Evolutionary conservation across 2,329 filamentous ascomycete species (phyloP).

Genomic region (Alternaria gaisen): DNA sequence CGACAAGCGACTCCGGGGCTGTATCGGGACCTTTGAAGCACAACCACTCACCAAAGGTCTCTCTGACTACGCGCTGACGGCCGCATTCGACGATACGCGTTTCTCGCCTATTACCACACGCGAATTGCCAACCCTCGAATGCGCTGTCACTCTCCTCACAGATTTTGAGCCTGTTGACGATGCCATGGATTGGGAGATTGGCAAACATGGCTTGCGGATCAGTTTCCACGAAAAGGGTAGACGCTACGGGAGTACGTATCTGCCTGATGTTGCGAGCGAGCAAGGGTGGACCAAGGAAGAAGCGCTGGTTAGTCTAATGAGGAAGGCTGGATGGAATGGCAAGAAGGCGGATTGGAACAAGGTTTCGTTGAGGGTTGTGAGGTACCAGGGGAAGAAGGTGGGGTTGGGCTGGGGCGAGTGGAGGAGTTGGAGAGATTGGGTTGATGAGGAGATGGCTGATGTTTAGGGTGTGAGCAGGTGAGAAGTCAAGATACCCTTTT

Average conservation of each 20-base stretch:
- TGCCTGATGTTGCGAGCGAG: conserved; percentile 89
- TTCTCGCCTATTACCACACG: conserved; percentile 64
- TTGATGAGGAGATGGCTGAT: conserved; percentile 52
- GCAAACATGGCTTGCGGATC: conserved; percentile 86
- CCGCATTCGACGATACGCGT: conserved; percentile 69
- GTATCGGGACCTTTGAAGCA: conserved; percentile 77
- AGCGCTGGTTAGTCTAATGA: conserved; percentile 86
- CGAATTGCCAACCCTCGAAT: conserved; percentile 52
- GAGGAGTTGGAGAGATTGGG: conserved; percentile 82
- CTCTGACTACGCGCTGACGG: conserved; percentile 18
- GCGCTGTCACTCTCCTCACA: conserved; percentile 78
- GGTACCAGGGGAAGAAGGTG: conserved; percentile 87
- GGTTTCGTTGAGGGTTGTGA: conserved; percentile 78
- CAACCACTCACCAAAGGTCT: conserved; percentile 16
- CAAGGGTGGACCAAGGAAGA: conserved; percentile 97
- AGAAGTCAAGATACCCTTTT: not conserved
- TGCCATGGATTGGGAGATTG: conserved; percentile 85
- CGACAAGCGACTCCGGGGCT: conserved; percentile 80
- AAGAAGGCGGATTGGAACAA: conserved; percentile 73
- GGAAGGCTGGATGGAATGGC: conserved; percentile 92
- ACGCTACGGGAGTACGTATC: conserved; percentile 85
- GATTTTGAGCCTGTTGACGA: conserved; percentile 80
- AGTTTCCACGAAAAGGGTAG: conserved; percentile 78
- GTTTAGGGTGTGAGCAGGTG: not conserved
- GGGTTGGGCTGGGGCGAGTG: conserved; percentile 76